Percentiles rank a stretch among this genome's conserved stretches.
phyloP scores from a whole-genome alignment of 768 basidiomycete genomes.

The Mycena rosella region DNA sequence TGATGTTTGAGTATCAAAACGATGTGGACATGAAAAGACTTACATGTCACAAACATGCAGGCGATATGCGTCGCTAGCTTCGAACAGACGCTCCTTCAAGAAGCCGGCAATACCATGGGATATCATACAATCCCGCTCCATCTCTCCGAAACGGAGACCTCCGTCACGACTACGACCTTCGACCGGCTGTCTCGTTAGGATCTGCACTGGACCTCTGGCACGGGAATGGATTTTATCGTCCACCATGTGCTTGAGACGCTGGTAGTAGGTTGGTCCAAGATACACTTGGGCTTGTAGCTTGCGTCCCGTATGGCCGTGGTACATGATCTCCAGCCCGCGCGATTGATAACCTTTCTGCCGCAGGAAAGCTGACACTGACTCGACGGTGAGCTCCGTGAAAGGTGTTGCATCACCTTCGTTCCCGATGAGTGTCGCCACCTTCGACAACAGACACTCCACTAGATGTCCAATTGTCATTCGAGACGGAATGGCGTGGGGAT shows the following conservation, averaged over 20 bases:
- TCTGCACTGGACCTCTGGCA: constrained; percentile 97
- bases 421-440: constrained; percentile 95
- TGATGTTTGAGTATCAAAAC: constrained; percentile 31
- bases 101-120: constrained; percentile 99
- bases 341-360: constrained; percentile 95
- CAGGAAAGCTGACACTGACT: constrained; percentile 94
- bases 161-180: constrained; percentile 99
- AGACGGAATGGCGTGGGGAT: constrained; percentile 99
- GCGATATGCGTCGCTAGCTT: constrained; percentile 93
- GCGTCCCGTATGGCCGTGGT: constrained; percentile 97
- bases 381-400: constrained; percentile 97
- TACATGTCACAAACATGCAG: constrained; percentile 97
- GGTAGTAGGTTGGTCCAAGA: constrained; percentile 98
- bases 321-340: constrained; percentile 98
- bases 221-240: constrained; percentile 99
- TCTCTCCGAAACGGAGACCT: constrained; percentile 99
- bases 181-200: constrained; percentile 96
- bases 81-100: constrained; percentile 96
- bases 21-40: constrained; percentile 2
- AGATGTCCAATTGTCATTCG: constrained; percentile 99
- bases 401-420: constrained; percentile 99
- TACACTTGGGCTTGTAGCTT: constrained; percentile 99
- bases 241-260: constrained; percentile 99
- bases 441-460: constrained; percentile 97
- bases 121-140: constrained; percentile 99